Conservation (phyloP, 345 rosid genomes). For the Dovyalis caffra region DNA sequence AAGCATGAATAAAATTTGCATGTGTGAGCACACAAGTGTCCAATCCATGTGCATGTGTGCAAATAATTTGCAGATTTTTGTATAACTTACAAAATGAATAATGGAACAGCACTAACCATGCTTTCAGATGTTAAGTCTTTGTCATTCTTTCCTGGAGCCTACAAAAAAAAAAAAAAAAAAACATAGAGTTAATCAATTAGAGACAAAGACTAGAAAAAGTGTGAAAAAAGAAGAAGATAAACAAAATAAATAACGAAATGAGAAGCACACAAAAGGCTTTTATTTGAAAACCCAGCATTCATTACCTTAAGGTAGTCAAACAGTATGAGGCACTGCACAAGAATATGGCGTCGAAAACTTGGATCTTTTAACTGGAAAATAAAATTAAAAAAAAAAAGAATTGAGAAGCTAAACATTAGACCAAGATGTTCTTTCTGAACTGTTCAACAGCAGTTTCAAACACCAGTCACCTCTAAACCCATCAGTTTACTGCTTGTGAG, state of each 20-base stretch:
- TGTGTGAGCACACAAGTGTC: background rate
- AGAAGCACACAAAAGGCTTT: slow-evolving; percentile 6
- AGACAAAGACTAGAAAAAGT: background rate
- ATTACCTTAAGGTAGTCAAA: slow-evolving; percentile 90
- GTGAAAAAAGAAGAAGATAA: background rate
- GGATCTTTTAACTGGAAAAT: slow-evolving; percentile 86
- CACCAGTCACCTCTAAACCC: slow-evolving; percentile 81
- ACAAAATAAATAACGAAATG: background rate
- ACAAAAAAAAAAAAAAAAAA: slow-evolving; percentile 20
- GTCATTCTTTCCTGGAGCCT: slow-evolving; percentile 97
- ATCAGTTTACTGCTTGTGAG: slow-evolving; percentile 95
- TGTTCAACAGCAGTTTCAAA: slow-evolving; percentile 17
- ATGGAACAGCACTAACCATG: slow-evolving; percentile 64
- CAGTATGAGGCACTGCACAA: slow-evolving; percentile 93
- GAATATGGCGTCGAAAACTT: slow-evolving; percentile 93
- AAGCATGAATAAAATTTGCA: background rate
- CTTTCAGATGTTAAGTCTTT: slow-evolving; percentile 89
- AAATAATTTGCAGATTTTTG: slow-evolving; percentile 1
- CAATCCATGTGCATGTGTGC: background rate
- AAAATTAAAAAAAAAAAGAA: slow-evolving; percentile 17
- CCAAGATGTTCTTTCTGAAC: slow-evolving; percentile 5
- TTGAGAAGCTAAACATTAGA: slow-evolving; percentile 4
- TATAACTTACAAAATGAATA: slow-evolving; percentile 9
- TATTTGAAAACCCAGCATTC: slow-evolving; percentile 10
- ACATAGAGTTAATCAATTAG: slow-evolving; percentile 13